Evolutionary conservation across 768 basidiomycete genomes (phyloP).

Genomic region (Boletus reticuloceps): DNA sequence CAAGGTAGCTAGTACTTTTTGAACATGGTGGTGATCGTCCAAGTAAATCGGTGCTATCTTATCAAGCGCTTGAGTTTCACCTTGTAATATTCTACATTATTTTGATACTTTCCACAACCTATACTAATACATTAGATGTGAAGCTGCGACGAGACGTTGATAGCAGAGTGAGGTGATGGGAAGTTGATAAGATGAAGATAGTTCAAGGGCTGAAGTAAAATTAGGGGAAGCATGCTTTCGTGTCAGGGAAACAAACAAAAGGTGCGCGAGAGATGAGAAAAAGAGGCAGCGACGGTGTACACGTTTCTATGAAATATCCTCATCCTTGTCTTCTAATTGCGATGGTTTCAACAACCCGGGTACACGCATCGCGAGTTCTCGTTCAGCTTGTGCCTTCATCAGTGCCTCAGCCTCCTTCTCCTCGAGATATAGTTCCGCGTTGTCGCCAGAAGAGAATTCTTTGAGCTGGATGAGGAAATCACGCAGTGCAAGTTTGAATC

Average conservation of each 20-base stretch:
- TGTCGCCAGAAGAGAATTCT: slow-evolving; percentile 92
- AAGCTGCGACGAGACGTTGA: slow-evolving; percentile 30
- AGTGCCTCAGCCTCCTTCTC: slow-evolving; percentile 89
- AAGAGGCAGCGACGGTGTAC: slow-evolving; percentile 26
- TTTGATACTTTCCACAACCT: slow-evolving; percentile 27
- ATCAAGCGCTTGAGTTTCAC: slow-evolving; percentile 4
- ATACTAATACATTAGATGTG: slow-evolving; percentile 39
- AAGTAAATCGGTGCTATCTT: slow-evolving; percentile 6
- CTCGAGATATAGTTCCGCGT: slow-evolving; percentile 87
- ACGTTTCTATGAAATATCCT: slow-evolving; percentile 53
- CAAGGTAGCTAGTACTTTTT: slow-evolving; percentile 53
- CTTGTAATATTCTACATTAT: slow-evolving; percentile 24
- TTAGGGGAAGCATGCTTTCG: slow-evolving; percentile 20
- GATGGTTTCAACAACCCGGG: slow-evolving; percentile 98
- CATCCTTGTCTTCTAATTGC: slow-evolving; percentile 91
- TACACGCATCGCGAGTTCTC: slow-evolving; percentile 86
- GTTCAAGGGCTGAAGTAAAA: slow-evolving; percentile 24
- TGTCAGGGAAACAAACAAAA: slow-evolving; percentile 32
- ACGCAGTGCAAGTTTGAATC: slow-evolving; percentile 91
- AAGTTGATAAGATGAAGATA: slow-evolving; percentile 25
- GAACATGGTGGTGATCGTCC: slow-evolving; percentile 53
- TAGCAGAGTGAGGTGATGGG: slow-evolving; percentile 27
- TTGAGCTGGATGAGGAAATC: slow-evolving; percentile 98
- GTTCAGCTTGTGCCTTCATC: slow-evolving; percentile 77
- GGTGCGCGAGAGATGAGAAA: slow-evolving; percentile 14